Conservation (phyloP, 2,329 filamentous ascomycete genomes). For the Bipolaris sorokiniana region DNA sequence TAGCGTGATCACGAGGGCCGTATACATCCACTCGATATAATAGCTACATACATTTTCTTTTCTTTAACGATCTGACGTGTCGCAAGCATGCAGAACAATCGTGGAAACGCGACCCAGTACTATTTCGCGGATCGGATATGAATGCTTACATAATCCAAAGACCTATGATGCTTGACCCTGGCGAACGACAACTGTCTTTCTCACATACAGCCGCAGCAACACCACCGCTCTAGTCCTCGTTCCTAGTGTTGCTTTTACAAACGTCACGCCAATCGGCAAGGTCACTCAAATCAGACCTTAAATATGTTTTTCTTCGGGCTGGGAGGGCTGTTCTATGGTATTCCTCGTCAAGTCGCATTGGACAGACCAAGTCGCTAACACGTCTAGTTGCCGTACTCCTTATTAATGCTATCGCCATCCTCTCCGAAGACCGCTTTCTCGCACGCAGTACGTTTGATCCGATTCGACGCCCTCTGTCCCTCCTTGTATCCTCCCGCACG, state of each 20-base stretch:
- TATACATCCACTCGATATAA: not conserved
- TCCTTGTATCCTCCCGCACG: not conserved
- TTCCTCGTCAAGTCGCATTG: conserved; percentile 2
- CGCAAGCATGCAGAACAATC: not conserved
- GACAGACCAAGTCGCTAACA: conserved; percentile 23
- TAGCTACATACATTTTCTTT: not conserved
- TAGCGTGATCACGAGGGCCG: not conserved
- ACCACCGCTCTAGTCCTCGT: conserved; percentile 2
- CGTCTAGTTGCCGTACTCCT: conserved; percentile 77
- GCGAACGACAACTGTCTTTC: conserved; percentile 32
- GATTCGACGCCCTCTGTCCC: not conserved
- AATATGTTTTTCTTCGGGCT: conserved; percentile 73
- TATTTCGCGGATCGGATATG: not conserved
- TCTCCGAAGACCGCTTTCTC: conserved; percentile 94
- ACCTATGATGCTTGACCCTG: conserved; percentile 6
- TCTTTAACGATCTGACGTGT: not conserved
- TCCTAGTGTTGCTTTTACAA: not conserved
- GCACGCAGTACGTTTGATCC: conserved; percentile 68
- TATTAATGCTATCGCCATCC: conserved; percentile 90
- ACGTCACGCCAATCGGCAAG: not conserved
- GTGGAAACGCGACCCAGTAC: not conserved
- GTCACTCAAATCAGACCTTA: not conserved
- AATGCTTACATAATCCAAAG: conserved; percentile 12
- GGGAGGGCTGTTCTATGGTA: conserved; percentile 76
- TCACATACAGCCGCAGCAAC: conserved; percentile 22